Evolutionary conservation across 2,329 filamentous ascomycete species (phyloP), one percentile per base, ranked within the genome.

Genomic region (Gremmenia infestans): DNA sequence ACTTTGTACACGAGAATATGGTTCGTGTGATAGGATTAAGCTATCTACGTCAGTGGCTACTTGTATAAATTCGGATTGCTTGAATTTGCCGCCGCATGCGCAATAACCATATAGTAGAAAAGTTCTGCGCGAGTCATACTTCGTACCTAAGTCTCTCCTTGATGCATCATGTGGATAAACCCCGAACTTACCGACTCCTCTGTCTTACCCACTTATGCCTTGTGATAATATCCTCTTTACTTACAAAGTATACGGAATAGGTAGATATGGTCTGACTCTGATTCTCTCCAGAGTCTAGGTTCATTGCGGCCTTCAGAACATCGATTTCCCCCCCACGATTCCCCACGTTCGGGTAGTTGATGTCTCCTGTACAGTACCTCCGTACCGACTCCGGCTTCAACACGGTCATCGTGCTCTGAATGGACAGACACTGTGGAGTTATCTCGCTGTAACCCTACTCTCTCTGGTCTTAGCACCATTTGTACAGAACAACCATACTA

Each of bases 11-110:
- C 23, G 23, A 25, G 23, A 25, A 25, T 25, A n/a, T 5, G 3
- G 5, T n/a, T 22, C 19, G 19, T 22, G 19, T 22, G 19, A 3
- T 22, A 22, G 36, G 4, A 5, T n/a, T 39, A 2, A 39, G 4
- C 17, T 22, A 6, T 5, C 40, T 25, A 28, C 43, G 43, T 47
- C 43, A 47, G 43, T 28, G 43, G 43, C 11, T 9, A 4, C 17
- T 19, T 47, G 19, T 3, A 9, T 11, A 12, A 9, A 3, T 28
- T 3, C 17, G 19, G 22, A 36, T 50, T 39, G 28, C 45, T 48
- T 19, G 17, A 8, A 11, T 39, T 45, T 53, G 51, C 51, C 51
- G 51, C 51, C 32, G n/a, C 23, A 48, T 53, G 51, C 51, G 51
- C 51, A 32, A 7, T 42, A 15, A 22, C n/a, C 35, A 50, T 39